Evolutionary conservation across 2,329 filamentous ascomycete species (phyloP).

Genomic region (Rugonectria rugulosa): DNA sequence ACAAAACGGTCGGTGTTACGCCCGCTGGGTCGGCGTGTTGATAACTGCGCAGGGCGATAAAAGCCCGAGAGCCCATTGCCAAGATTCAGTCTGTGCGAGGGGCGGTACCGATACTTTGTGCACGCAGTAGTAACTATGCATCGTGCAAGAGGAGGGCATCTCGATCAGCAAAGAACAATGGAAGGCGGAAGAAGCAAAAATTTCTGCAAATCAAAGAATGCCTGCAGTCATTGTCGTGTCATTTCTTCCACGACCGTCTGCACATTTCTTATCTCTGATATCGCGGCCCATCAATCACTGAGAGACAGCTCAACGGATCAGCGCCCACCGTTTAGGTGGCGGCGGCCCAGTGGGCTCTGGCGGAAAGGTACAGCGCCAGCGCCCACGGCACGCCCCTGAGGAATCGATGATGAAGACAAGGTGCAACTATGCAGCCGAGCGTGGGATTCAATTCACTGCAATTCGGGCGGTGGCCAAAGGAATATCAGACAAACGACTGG

Average conservation of each 20-base stretch:
- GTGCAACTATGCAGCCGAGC: too few species aligned
- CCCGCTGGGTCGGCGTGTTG: background rate
- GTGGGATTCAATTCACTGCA: too few species aligned
- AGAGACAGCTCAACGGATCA: conserved; percentile 10
- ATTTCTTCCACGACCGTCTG: background rate
- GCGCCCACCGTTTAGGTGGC: conserved; percentile 18
- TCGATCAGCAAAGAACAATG: too few species aligned
- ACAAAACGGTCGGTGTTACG: conserved; percentile 14
- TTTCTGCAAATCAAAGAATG: background rate
- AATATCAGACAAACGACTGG: too few species aligned
- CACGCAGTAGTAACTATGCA: too few species aligned
- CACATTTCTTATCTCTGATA: conserved; percentile 14
- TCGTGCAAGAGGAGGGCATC: too few species aligned
- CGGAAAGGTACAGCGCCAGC: too few species aligned
- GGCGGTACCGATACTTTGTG: background rate
- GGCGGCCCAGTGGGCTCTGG: conserved; percentile 14
- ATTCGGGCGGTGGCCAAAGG: too few species aligned
- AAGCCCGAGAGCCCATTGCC: conserved; percentile 8
- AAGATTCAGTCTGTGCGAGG: conserved; percentile 1
- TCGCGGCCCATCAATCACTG: conserved; percentile 6
- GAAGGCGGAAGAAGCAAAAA: background rate
- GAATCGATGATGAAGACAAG: too few species aligned
- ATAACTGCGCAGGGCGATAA: conserved; percentile 3
- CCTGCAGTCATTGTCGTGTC: conserved; percentile 3
- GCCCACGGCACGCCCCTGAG: too few species aligned